Percentiles rank a stretch among this genome's conserved stretches.
Evolutionary conservation across 148 eudicot species (phyloP).

Genomic region (Drosera capensis): DNA sequence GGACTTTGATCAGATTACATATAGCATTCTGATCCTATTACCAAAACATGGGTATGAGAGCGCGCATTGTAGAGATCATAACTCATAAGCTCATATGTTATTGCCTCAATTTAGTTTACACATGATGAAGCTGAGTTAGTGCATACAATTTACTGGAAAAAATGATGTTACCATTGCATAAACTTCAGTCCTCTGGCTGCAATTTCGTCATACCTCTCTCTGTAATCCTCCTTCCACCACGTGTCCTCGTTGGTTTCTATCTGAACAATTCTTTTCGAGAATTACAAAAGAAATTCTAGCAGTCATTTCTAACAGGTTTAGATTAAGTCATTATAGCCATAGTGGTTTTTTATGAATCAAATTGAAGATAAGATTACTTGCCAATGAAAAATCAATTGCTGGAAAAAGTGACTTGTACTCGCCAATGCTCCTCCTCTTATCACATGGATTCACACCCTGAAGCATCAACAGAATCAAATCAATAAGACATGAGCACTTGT

Average conservation of each 20-base stretch:
- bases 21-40: background rate
- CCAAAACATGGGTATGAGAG: too few species aligned
- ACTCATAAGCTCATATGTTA: too few species aligned
- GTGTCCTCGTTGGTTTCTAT: conserved; percentile 8
- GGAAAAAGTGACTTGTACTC: conserved; percentile 9
- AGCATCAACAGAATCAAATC: background rate
- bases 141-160: background rate
- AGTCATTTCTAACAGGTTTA: background rate
- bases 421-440: conserved; percentile 9
- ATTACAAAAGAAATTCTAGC: background rate
- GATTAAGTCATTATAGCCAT: background rate
- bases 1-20: background rate
- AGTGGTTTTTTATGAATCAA: background rate
- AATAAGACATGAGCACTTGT: background rate
- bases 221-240: conserved; percentile 9
- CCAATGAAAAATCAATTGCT: conserved; percentile 11
- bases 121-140: too few species aligned
- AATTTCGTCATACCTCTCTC: conserved; percentile 9
- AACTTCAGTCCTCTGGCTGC: conserved; percentile 4
- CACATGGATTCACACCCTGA: conserved; percentile 12
- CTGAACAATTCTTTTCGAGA: conserved; percentile 1
- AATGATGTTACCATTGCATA: conserved; percentile 5
- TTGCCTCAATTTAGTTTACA: too few species aligned
- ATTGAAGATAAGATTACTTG: background rate
- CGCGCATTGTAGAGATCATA: too few species aligned